Evolutionary conservation across 2,329 filamentous ascomycete species (phyloP).

Genomic region (Scortechinia acanthostroma): DNA sequence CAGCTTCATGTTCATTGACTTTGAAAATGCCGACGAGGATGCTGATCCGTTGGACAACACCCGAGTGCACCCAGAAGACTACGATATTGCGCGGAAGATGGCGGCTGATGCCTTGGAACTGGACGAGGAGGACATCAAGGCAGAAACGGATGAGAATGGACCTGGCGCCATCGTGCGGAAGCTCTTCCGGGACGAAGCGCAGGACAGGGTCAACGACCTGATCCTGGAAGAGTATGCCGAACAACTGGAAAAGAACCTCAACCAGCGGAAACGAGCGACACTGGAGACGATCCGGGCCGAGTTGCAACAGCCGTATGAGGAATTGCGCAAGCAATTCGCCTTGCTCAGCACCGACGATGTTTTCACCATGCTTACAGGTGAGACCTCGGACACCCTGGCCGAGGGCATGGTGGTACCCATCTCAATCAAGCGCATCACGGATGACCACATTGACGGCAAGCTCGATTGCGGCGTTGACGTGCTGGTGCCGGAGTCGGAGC

Average conservation of each 20-base stretch:
- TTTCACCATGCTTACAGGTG: slow-evolving; percentile 94
- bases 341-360: slow-evolving; percentile 68
- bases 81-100: slow-evolving; percentile 96
- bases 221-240: slow-evolving; percentile 95
- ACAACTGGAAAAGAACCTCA: slow-evolving; percentile 86
- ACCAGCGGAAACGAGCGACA: slow-evolving; percentile 89
- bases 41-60: slow-evolving; percentile 95
- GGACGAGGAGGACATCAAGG: slow-evolving; percentile 96
- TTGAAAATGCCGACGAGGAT: slow-evolving; percentile 72
- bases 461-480: slow-evolving; percentile 93
- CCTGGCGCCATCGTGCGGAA: slow-evolving; percentile 85
- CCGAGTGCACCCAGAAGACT: slow-evolving; percentile 94
- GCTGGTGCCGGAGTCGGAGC: slow-evolving; percentile 74
- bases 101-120: slow-evolving; percentile 92
- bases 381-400: slow-evolving; percentile 75
- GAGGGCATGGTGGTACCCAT: slow-evolving; percentile 91
- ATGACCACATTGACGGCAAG: slow-evolving; percentile 87
- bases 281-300: slow-evolving; percentile 94
- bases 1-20: slow-evolving; percentile 86
- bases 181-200: slow-evolving; percentile 87
- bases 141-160: slow-evolving; percentile 83
- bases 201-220: slow-evolving; percentile 91
- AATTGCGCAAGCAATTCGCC: slow-evolving; percentile 76
- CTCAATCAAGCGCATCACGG: slow-evolving; percentile 78
- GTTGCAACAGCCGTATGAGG: slow-evolving; percentile 86